phyloP scores from a whole-genome alignment of 345 rosid genomes.

The Hibiscus mutabilis region DNA sequence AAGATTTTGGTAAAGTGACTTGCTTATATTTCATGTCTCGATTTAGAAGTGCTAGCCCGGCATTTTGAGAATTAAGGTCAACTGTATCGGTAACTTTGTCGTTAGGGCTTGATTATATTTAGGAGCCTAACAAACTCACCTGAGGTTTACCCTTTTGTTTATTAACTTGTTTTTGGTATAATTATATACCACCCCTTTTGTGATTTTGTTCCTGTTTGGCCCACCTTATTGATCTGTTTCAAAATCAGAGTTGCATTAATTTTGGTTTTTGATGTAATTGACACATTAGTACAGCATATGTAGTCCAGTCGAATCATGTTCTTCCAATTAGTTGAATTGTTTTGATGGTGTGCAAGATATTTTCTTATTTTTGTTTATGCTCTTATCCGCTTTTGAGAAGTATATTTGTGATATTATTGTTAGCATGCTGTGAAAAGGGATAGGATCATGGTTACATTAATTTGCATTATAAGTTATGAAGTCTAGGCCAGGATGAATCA shows the following conservation, averaged over 20 bases:
- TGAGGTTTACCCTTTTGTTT: not conserved
- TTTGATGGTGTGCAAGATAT: not conserved
- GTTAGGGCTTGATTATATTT: not conserved
- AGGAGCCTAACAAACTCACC: not conserved
- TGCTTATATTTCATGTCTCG: not conserved
- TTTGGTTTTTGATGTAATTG: not conserved
- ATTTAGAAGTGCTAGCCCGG: not conserved
- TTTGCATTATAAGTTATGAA: not conserved
- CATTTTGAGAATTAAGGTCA: not conserved
- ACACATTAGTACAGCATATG: not conserved
- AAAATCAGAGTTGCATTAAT: not conserved
- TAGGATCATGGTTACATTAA: not conserved
- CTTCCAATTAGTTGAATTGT: not conserved
- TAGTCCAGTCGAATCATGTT: not conserved
- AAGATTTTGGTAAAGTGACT: not conserved
- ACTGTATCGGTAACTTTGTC: not conserved
- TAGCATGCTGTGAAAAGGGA: not conserved
- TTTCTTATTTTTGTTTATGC: not conserved
- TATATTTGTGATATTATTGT: not conserved
- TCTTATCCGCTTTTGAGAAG: not conserved
- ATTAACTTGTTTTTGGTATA: not conserved
- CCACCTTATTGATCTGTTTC: not conserved
- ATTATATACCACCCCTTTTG: not conserved
- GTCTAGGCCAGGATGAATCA: not conserved
- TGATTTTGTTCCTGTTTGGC: not conserved